These are phyloP conservation scores for Ogataea hybrid DNA, from an alignment of 1,139 yeast species.

Conservation along the genomic window DNA sequence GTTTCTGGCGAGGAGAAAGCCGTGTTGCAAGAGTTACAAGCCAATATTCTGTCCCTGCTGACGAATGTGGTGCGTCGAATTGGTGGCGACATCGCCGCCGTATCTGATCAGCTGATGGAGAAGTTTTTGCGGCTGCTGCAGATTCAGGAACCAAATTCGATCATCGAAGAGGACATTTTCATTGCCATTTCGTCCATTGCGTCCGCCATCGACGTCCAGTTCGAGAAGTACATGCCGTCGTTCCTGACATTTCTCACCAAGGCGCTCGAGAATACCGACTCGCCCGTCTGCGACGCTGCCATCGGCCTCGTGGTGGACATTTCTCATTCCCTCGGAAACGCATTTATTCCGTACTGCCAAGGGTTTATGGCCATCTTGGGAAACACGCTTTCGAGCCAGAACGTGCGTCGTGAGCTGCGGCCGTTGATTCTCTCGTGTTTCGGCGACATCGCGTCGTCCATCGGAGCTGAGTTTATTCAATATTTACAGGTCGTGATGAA, in stretches of 20 bases:
- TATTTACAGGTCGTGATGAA: too few species aligned
- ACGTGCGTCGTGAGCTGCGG: conserved; percentile 74
- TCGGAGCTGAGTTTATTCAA: too few species aligned
- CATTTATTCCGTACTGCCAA: conserved; percentile 70
- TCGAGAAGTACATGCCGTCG: conserved; percentile 72
- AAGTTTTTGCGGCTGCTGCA: conserved; percentile 69
- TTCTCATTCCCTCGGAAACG: conserved; percentile 82
- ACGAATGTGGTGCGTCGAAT: conserved; percentile 87
- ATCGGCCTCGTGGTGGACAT: conserved; percentile 97
- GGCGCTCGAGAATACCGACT: conserved; percentile 79
- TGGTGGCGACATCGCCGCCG: conserved; percentile 60
- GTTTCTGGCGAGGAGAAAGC: conserved; percentile 70
- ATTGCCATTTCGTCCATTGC: conserved; percentile 92
- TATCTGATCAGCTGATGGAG: conserved; percentile 83
- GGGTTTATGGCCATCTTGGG: conserved; percentile 84
- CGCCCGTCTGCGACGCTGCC: conserved; percentile 82
- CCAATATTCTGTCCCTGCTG: conserved; percentile 79
- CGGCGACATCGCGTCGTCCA: conserved; percentile 94
- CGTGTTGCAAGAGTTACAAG: conserved; percentile 84
- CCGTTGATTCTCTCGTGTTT: conserved; percentile 92
- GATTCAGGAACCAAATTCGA: conserved; percentile 60
- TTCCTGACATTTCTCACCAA: conserved; percentile 78
- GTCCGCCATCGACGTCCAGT: conserved; percentile 66
- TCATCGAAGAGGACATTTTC: conserved; percentile 91
- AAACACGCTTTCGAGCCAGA: conserved; percentile 59